phyloP scores from a whole-genome alignment of 2,329 filamentous ascomycete genomes.

The Ilyonectria destructans region DNA sequence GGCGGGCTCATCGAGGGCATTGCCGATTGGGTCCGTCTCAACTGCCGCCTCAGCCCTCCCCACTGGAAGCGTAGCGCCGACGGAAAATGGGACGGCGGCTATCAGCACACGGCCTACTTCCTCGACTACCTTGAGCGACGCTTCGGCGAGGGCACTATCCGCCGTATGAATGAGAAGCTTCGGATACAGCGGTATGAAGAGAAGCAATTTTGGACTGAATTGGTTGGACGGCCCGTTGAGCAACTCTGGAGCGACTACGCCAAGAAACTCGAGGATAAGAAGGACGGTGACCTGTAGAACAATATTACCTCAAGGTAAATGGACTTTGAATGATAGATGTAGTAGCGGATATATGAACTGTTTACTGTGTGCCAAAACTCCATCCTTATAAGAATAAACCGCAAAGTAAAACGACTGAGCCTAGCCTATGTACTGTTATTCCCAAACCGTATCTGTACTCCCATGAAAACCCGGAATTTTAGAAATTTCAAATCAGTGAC shows the following conservation, averaged over 20 bases:
- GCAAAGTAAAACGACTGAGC: conserved; percentile 15
- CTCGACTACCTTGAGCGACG: conserved; percentile 85
- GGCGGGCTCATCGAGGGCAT: conserved; percentile 91
- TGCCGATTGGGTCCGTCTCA: conserved; percentile 92
- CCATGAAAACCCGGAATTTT: conserved; percentile 20
- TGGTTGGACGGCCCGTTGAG: conserved; percentile 77
- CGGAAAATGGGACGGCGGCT: conserved; percentile 88
- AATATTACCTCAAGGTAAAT: not conserved
- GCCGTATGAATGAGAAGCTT: conserved; percentile 78
- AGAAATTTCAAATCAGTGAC: not conserved
- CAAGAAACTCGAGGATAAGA: conserved; percentile 43
- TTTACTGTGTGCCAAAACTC: conserved; percentile 32
- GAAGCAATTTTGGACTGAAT: conserved; percentile 76
- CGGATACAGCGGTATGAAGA: conserved; percentile 76
- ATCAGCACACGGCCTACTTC: conserved; percentile 94
- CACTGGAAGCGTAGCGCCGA: conserved; percentile 81
- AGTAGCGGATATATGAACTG: conserved; percentile 42
- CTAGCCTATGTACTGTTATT: conserved; percentile 26
- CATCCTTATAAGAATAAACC: conserved; percentile 35
- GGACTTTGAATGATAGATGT: conserved; percentile 23
- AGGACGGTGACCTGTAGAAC: not conserved
- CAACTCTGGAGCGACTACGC: conserved; percentile 84
- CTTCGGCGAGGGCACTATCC: conserved; percentile 73
- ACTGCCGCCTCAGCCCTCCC: conserved; percentile 80
- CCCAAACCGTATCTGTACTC: conserved; percentile 20